phyloP scores from a whole-genome alignment of 2,329 filamentous ascomycete species.

The Byssochlamys sp. region DNA sequence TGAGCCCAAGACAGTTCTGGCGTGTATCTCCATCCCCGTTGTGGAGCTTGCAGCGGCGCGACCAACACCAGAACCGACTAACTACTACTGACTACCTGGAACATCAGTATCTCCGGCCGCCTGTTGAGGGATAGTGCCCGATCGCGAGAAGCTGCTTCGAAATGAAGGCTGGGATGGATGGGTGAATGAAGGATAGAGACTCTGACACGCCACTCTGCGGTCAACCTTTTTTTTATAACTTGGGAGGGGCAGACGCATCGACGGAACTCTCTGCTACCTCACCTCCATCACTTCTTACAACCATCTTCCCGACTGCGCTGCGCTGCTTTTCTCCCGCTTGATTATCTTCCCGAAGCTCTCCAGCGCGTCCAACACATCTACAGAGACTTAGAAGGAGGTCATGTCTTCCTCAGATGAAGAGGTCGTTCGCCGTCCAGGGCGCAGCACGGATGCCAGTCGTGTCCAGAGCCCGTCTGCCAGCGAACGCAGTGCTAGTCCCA shows the following conservation, averaged over 20 bases:
- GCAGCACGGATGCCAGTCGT: slow-evolving; percentile 14
- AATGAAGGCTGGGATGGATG: not conserved
- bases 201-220: not conserved
- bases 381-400: not conserved
- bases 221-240: not conserved
- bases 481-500: slow-evolving; percentile 12
- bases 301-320: not conserved
- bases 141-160: not conserved
- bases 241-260: not conserved
- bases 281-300: not conserved
- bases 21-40: slow-evolving; percentile 5
- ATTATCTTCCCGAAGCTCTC: not conserved
- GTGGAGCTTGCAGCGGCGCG: slow-evolving; percentile 4
- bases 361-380: not conserved
- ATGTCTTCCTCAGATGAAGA: slow-evolving; percentile 34
- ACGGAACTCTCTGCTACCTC: not conserved
- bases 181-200: not conserved
- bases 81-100: not conserved
- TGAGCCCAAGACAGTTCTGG: not conserved
- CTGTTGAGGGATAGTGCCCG: not conserved
- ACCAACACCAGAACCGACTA: not conserved
- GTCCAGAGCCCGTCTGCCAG: slow-evolving; percentile 13
- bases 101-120: not conserved
- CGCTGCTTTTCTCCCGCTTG: not conserved
- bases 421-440: slow-evolving; percentile 25